Conservation (phyloP, 2,329 filamentous ascomycete genomes). For the Pseudonectria buxi region DNA sequence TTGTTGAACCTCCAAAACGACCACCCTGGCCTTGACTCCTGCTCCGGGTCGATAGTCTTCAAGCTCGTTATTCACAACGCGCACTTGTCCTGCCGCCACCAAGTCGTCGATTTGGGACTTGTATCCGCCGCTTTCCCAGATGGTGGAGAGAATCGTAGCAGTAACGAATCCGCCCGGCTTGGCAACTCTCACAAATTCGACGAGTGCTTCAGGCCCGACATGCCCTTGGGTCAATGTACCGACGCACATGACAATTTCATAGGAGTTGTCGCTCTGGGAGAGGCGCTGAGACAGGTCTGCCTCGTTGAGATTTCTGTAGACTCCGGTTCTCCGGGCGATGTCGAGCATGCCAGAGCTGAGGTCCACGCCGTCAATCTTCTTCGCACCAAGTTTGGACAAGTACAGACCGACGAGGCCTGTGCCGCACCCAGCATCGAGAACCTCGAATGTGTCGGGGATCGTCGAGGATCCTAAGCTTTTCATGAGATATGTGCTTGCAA, state of each 20-base stretch:
- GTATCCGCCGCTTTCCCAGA: conserved; percentile 44
- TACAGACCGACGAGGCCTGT: conserved; percentile 46
- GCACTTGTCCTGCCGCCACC: conserved; percentile 21
- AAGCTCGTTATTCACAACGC: conserved; percentile 22
- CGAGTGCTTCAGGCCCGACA: conserved; percentile 42
- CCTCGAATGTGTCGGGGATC: conserved; percentile 20
- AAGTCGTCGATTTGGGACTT: conserved; percentile 32
- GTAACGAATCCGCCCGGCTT: conserved; percentile 42
- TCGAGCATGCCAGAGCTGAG: conserved; percentile 47
- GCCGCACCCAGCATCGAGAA: conserved; percentile 51
- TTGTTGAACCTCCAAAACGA: conserved; percentile 18
- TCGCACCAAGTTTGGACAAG: conserved; percentile 36
- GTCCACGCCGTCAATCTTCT: conserved; percentile 46
- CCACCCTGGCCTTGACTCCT: conserved; percentile 24
- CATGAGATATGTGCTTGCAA: conserved; percentile 30
- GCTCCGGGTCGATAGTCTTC: conserved; percentile 27
- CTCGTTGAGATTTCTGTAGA: conserved; percentile 38
- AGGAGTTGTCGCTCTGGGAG: conserved; percentile 31
- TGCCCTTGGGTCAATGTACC: conserved; percentile 51
- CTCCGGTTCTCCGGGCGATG: conserved; percentile 40
- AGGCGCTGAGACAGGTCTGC: conserved; percentile 42
- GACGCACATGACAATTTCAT: conserved; percentile 46
- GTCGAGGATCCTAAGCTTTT: conserved; percentile 19
- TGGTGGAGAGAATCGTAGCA: conserved; percentile 42
- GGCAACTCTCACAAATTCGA: conserved; percentile 43